These are phyloP conservation scores for Alternaria sp. DNA, from an alignment of 2,329 filamentous ascomycete genomes.

Conservation along the genomic window DNA sequence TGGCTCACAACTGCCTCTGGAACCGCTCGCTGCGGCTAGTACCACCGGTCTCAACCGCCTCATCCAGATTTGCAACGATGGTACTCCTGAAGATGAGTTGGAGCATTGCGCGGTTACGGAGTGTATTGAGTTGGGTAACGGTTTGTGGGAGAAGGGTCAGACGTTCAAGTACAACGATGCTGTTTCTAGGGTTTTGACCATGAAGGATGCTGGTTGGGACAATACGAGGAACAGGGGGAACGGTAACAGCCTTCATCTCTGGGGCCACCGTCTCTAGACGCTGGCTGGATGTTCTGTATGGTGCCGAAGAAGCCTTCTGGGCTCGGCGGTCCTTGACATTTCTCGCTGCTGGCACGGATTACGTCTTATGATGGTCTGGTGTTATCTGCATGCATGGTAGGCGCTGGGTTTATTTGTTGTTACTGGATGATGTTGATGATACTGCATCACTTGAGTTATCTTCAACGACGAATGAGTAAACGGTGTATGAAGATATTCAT, in stretches of 20 bases:
- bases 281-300: neutral
- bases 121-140: constrained; percentile 44
- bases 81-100: constrained; percentile 23
- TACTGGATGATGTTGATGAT: neutral
- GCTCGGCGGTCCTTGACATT: neutral
- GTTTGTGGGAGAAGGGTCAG: constrained; percentile 44
- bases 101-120: constrained; percentile 41
- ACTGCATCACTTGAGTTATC: neutral
- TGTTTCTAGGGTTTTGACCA: constrained; percentile 38
- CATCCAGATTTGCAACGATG: constrained; percentile 37
- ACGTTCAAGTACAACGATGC: constrained; percentile 43
- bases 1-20: constrained; percentile 31
- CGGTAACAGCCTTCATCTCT: constrained; percentile 38
- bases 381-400: neutral
- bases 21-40: constrained; percentile 30
- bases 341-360: neutral
- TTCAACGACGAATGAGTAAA: neutral
- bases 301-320: neutral
- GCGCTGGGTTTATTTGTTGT: neutral
- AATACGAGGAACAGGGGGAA: constrained; percentile 38
- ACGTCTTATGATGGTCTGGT: neutral
- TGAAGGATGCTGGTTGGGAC: constrained; percentile 41
- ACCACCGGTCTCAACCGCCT: constrained; percentile 38
- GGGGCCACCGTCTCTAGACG: constrained; percentile 32
- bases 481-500: neutral